Conservation (phyloP, 1,284 basidiomycete species). For the Mycocalia duriaeana region DNA sequence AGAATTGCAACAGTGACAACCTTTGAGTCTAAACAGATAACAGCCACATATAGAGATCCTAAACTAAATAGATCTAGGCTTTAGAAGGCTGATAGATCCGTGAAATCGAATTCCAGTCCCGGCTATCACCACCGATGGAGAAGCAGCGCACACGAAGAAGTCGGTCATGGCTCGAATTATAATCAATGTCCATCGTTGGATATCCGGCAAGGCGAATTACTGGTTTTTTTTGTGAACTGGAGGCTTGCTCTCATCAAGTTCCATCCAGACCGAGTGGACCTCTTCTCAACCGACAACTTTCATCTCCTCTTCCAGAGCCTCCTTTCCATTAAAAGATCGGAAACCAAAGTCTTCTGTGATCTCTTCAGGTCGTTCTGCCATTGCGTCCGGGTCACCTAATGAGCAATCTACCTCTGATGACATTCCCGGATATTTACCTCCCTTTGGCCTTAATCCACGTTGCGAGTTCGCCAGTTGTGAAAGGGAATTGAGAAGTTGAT, state of each 20-base stretch:
- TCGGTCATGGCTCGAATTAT: slow-evolving; percentile 13
- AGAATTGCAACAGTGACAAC: slow-evolving; percentile 2
- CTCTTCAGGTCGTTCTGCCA: not conserved
- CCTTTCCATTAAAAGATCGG: slow-evolving; percentile 6
- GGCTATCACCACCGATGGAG: slow-evolving; percentile 16
- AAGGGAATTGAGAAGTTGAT: slow-evolving; percentile 6
- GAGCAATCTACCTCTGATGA: slow-evolving; percentile 16
- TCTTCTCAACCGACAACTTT: too few species aligned
- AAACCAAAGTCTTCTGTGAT: not conserved
- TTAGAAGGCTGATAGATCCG: not conserved
- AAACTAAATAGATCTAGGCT: not conserved
- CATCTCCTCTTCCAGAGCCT: not conserved
- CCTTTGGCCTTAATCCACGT: slow-evolving; percentile 11
- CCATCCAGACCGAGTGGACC: slow-evolving; percentile 11
- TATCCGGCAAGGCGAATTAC: slow-evolving; percentile 13
- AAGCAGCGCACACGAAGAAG: slow-evolving; percentile 12
- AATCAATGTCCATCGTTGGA: slow-evolving; percentile 14
- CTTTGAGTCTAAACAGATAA: not conserved
- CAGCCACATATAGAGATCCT: not conserved
- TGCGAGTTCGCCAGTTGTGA: slow-evolving; percentile 2
- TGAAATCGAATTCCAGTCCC: slow-evolving; percentile 18
- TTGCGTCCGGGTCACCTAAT: slow-evolving; percentile 6
- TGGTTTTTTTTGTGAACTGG: slow-evolving; percentile 14
- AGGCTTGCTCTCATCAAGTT: slow-evolving; percentile 8
- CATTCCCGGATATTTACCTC: slow-evolving; percentile 14